These are phyloP conservation scores for Nemania diffusa DNA, from an alignment of 2,329 filamentous ascomycete genomes.

Conservation along the genomic window DNA sequence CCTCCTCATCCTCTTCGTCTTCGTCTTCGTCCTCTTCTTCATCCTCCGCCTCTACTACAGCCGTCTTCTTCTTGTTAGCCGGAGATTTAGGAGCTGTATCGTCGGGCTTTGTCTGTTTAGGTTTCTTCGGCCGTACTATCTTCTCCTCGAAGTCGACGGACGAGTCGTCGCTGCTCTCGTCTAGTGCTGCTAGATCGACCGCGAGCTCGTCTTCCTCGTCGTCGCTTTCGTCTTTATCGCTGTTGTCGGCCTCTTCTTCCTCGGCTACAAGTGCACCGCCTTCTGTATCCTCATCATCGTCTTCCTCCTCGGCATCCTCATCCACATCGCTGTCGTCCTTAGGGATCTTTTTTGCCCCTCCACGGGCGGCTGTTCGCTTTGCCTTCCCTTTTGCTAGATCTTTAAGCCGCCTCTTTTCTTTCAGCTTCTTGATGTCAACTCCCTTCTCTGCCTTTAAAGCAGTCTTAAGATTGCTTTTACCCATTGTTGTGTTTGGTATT, in stretches of 20 bases:
- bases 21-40: constrained; percentile 62
- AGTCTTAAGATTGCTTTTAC: constrained; percentile 45
- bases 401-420: constrained; percentile 47
- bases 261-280: constrained; percentile 44
- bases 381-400: constrained; percentile 40
- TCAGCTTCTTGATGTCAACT: constrained; percentile 47
- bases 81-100: constrained; percentile 53
- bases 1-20: constrained; percentile 73
- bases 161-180: constrained; percentile 74
- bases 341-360: constrained; percentile 35
- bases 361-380: constrained; percentile 37
- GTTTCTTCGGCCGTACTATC: constrained; percentile 63
- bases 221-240: constrained; percentile 44
- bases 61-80: constrained; percentile 45
- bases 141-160: constrained; percentile 82
- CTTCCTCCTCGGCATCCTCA: constrained; percentile 28
- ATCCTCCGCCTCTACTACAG: constrained; percentile 49
- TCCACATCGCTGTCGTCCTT: constrained; percentile 37
- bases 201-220: constrained; percentile 47
- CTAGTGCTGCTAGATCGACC: constrained; percentile 61
- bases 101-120: constrained; percentile 51
- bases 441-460: constrained; percentile 47
- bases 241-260: constrained; percentile 42
- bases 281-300: constrained; percentile 38
- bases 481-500: constrained; percentile 40